phyloP scores from a whole-genome alignment of 441 rosid species.

The Breynia disticha region DNA sequence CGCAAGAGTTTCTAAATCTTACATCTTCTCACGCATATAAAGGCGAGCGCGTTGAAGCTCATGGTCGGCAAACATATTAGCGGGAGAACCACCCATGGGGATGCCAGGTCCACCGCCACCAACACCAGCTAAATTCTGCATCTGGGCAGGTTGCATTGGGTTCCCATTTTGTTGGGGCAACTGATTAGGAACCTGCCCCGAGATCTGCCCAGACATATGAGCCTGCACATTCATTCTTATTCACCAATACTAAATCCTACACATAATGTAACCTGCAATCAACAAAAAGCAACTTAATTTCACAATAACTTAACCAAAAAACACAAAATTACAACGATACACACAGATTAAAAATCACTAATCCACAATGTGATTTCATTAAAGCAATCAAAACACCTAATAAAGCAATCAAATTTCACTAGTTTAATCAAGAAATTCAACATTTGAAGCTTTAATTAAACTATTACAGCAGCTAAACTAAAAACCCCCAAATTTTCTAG shows the following conservation, averaged over 20 bases:
- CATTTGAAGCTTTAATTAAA: not conserved
- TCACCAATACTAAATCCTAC: constrained; percentile 1
- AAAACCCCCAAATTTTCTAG: too few relatives aligned
- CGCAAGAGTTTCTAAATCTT: constrained; percentile 19
- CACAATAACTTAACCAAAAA: too few relatives aligned
- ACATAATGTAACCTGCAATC: constrained; percentile 7
- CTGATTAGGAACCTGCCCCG: constrained; percentile 78
- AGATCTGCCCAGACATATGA: constrained; percentile 67
- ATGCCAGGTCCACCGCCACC: constrained; percentile 21
- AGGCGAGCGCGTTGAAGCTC: constrained; percentile 46
- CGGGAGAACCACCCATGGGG: constrained; percentile 14
- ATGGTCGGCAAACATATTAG: constrained; percentile 18
- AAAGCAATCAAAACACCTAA: not conserved
- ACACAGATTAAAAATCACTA: not conserved
- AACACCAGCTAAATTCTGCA: constrained; percentile 53
- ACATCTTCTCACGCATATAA: constrained; percentile 57
- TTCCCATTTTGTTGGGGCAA: constrained; percentile 77
- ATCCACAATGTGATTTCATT: not conserved
- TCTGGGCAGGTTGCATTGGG: constrained; percentile 41
- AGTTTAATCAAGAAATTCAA: not conserved
- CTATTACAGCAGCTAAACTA: too few relatives aligned
- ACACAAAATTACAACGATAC: too few relatives aligned
- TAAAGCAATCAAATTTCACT: not conserved
- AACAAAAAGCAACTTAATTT: not conserved
- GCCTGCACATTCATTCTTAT: constrained; percentile 62